A percentile compares a stretch with the other conserved stretches of the same genome.
Conservation (phyloP, 495 filamentous ascomycete genomes). For the Aspergillus wentii region DNA sequence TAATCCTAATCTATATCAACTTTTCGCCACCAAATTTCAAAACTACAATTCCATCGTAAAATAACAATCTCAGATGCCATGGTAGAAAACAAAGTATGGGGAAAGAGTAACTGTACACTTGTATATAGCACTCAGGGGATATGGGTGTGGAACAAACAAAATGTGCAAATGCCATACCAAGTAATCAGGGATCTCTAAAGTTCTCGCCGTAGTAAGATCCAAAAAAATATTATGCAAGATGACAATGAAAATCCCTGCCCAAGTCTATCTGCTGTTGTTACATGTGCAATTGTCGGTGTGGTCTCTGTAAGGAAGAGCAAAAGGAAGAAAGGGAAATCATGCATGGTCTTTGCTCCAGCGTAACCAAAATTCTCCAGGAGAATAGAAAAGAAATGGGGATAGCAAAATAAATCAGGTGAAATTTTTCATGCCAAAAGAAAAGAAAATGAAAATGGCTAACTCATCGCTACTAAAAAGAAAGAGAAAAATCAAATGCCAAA, state of each 20-base stretch:
- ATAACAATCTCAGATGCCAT: too few relatives aligned
- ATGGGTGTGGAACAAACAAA: too few relatives aligned
- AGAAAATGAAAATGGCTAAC: constrained; percentile 13
- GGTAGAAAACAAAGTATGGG: too few relatives aligned
- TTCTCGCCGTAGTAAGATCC: too few relatives aligned
- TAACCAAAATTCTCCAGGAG: constrained; percentile 4
- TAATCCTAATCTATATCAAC: too few relatives aligned
- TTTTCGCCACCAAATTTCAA: too few relatives aligned
- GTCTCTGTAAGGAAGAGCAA: constrained; percentile 10
- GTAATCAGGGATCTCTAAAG: too few relatives aligned
- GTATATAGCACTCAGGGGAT: neutral
- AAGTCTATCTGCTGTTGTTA: constrained; percentile 36
- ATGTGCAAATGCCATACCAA: neutral
- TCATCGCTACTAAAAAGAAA: constrained; percentile 28
- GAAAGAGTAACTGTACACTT: constrained; percentile 7
- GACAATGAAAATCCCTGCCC: constrained; percentile 15
- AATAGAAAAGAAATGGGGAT: constrained; percentile 7
- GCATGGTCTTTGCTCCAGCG: constrained; percentile 4
- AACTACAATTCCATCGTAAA: too few relatives aligned
- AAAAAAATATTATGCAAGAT: too few relatives aligned
- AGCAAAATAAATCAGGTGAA: constrained; percentile 6
- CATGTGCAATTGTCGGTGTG: constrained; percentile 18
- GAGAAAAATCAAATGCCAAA: constrained; percentile 17
- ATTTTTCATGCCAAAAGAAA: constrained; percentile 15
- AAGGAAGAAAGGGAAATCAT: constrained; percentile 10